Evolutionary conservation across 2,329 filamentous ascomycete species (phyloP).

Genomic region (Colletotrichum sp.): DNA sequence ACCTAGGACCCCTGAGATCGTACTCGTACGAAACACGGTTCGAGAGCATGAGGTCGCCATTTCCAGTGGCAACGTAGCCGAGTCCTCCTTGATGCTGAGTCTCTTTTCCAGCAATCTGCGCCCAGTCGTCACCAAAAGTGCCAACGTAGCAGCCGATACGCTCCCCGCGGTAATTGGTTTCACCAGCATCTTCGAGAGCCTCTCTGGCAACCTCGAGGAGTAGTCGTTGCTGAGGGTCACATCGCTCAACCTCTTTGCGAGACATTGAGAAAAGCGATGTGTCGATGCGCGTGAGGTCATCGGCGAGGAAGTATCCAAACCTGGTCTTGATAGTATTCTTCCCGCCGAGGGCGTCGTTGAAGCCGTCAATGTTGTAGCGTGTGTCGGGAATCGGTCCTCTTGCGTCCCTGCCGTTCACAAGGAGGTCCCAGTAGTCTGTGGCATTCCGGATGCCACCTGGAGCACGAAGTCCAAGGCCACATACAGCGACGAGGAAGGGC

Average conservation of each 20-base stretch:
- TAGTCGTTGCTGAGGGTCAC: constrained; percentile 7
- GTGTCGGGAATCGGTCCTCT: background rate
- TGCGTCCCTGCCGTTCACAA: background rate
- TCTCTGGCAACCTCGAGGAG: background rate
- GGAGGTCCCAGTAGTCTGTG: background rate
- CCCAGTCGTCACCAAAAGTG: constrained; percentile 31
- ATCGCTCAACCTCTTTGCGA: constrained; percentile 25
- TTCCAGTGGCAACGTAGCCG: background rate
- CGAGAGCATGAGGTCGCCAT: constrained; percentile 28
- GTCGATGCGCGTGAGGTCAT: constrained; percentile 23
- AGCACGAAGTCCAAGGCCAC: background rate
- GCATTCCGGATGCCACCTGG: background rate
- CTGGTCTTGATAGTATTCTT: background rate
- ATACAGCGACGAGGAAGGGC: background rate
- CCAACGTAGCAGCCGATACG: constrained; percentile 33
- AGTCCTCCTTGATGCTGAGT: constrained; percentile 5
- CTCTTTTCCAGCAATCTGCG: background rate
- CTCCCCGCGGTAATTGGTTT: constrained; percentile 26
- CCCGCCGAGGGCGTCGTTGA: background rate
- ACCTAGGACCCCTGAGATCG: constrained; percentile 35
- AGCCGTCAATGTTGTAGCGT: background rate
- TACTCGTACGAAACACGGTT: constrained; percentile 37
- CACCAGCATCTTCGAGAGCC: constrained; percentile 23
- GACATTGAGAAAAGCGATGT: constrained; percentile 34
- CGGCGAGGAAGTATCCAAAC: background rate